Evolutionary conservation across 495 filamentous ascomycete species (phyloP), one percentile per base, ranked within the genome.

Genomic region (Hypoxylon trugodes): DNA sequence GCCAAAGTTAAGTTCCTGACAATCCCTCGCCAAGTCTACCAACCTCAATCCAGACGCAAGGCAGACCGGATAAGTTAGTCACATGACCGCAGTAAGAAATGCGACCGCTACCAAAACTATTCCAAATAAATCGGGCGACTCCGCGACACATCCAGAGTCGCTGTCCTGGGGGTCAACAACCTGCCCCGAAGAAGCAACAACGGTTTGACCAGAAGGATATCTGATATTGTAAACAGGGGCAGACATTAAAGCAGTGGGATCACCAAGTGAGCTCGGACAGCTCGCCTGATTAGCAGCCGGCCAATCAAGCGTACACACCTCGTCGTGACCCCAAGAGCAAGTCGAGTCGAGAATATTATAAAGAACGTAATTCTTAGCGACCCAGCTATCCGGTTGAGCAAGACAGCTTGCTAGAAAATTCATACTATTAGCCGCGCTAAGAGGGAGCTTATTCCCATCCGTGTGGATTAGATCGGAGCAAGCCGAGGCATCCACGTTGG

Each of bases 361-460:
- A 6, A 80, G 74, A 35, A 74, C 36, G 68, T 78, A 68, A 61
- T 80, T 78, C 51, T 69, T 68, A 18, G 61, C 77, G 8, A 80
- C 73, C 77, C 77, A 80, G 58, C 63, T 79, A 45, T 77, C 73
- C 13, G 59, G 70, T 41, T 71, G 61, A 2, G 53, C 65, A 9
- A 82, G 74, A 51, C 79, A 82, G 63, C 72, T 77, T 12, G 76
- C 73, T 3, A 82, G 58, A 36, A 73, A 82, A 32, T 80, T 79
- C 74, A 82, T 82, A 65, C 79, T 81, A 69, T 82, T 82, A 25
- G 78, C 60, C 2, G 77, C 79, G 68, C 76, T 79, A 9, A 82
- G 74, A 3, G 79, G 79, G 22, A 82, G 65, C 69, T 77, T 81
- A 61, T 59, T 32, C 21, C 65, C 74, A 28, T 74, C 59, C 46